A percentile compares a stretch with the other conserved stretches of the same genome.
phyloP scores from a whole-genome alignment of 768 basidiomycete species.

The Neoboletus subvelutipes region DNA sequence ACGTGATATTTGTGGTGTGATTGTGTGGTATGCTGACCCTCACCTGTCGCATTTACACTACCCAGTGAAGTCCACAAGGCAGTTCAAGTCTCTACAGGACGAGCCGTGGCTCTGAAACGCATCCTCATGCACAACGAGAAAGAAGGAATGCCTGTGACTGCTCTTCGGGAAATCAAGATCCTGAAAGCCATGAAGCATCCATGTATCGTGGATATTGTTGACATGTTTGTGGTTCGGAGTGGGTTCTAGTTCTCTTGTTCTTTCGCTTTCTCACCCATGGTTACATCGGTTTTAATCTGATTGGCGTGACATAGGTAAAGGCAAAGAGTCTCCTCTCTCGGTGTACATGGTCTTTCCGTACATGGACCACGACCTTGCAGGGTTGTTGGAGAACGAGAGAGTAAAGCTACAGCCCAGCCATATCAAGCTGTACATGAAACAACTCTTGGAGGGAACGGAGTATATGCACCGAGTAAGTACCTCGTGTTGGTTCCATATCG shows the following conservation, averaged over 20 bases:
- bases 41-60: constrained; percentile 1
- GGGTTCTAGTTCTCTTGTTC: constrained; percentile 27
- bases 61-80: constrained; percentile 90
- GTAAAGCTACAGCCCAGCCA: constrained; percentile 80
- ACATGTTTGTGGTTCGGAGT: constrained; percentile 91
- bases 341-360: constrained; percentile 99
- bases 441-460: constrained; percentile 92
- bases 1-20: constrained; percentile 31
- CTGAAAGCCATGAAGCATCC: constrained; percentile 86
- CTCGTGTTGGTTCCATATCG: background rate
- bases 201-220: constrained; percentile 82
- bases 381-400: constrained; percentile 86
- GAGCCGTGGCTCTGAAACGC: constrained; percentile 83
- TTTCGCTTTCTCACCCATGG: background rate
- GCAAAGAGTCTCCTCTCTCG: constrained; percentile 67
- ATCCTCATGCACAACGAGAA: constrained; percentile 97
- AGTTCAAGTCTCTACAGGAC: constrained; percentile 57
- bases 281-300: background rate
- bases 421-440: constrained; percentile 95
- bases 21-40: constrained; percentile 9
- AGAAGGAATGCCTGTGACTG: constrained; percentile 96
- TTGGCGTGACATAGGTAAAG: constrained; percentile 35
- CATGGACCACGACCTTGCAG: constrained; percentile 99
- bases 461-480: constrained; percentile 88
- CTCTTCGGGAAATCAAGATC: constrained; percentile 95